Conservation (phyloP, 2,329 filamentous ascomycete species). For the Venturia effusa region DNA sequence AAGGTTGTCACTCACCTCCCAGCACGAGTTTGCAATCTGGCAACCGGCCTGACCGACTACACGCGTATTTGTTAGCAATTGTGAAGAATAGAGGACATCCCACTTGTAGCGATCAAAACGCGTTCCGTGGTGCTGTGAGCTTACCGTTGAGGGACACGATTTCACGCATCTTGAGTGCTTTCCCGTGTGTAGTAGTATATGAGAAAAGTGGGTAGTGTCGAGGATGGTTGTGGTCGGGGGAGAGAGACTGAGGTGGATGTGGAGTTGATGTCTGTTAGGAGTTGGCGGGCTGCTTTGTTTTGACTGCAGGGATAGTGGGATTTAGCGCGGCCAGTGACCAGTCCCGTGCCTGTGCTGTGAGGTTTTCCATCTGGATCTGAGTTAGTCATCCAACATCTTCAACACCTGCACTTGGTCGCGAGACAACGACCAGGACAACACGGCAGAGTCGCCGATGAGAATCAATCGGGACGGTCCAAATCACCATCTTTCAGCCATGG, state of each 20-base stretch:
- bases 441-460: background rate
- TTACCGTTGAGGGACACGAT: slow-evolving; percentile 98
- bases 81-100: slow-evolving; percentile 16
- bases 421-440: background rate
- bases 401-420: background rate
- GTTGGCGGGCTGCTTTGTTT: background rate
- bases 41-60: slow-evolving; percentile 99
- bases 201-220: background rate
- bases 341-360: background rate
- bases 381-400: background rate
- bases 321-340: background rate
- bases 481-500: background rate
- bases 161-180: slow-evolving; percentile 40
- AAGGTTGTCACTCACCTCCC: slow-evolving; percentile 69
- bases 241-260: background rate
- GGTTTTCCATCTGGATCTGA: background rate
- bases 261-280: background rate
- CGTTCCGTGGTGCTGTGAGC: slow-evolving; percentile 28
- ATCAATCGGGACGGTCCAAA: background rate
- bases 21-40: slow-evolving; percentile 99
- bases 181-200: background rate
- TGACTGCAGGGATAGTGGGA: background rate
- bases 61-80: slow-evolving; percentile 44
- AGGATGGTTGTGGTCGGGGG: background rate
- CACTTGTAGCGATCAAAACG: slow-evolving; percentile 32